phyloP scores from a whole-genome alignment of 352 stramenopile genomes.

The Phytophthora ramorum region DNA sequence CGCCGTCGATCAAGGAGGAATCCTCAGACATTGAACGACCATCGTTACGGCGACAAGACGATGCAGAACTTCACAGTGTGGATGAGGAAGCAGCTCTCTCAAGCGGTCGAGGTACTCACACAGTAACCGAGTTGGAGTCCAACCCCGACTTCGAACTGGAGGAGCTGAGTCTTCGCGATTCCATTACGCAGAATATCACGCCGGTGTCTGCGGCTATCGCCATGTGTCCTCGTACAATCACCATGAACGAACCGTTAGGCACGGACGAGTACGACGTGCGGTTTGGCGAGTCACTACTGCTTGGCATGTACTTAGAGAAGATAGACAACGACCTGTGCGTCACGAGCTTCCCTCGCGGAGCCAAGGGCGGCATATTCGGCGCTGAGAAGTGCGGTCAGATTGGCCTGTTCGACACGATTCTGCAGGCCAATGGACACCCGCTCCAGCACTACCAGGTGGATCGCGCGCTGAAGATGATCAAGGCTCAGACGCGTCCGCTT shows the following conservation, averaged over 20 bases:
- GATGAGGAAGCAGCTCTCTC: slow-evolving; percentile 39
- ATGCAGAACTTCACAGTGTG: slow-evolving; percentile 40
- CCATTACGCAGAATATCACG: slow-evolving; percentile 76
- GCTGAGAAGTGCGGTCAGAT: slow-evolving; percentile 83
- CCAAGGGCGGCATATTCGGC: slow-evolving; percentile 73
- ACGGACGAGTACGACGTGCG: slow-evolving; percentile 81
- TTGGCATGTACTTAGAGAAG: slow-evolving; percentile 86
- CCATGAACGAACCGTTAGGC: slow-evolving; percentile 65
- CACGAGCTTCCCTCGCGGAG: slow-evolving; percentile 74
- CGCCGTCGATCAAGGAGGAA: slow-evolving; percentile 66
- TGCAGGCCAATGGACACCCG: slow-evolving; percentile 84
- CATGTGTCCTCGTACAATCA: slow-evolving; percentile 78
- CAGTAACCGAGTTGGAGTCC: slow-evolving; percentile 55
- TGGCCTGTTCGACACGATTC: slow-evolving; percentile 67
- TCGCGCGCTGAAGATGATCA: slow-evolving; percentile 87
- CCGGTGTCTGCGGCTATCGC: slow-evolving; percentile 81
- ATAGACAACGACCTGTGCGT: slow-evolving; percentile 78
- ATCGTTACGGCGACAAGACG: slow-evolving; percentile 41
- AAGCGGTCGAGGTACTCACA: slow-evolving; percentile 15
- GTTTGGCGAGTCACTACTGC: slow-evolving; percentile 74
- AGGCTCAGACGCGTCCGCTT: slow-evolving; percentile 76
- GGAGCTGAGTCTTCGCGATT: slow-evolving; percentile 53
- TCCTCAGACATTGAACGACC: slow-evolving; percentile 45
- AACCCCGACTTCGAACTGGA: slow-evolving; percentile 63
- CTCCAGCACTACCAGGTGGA: slow-evolving; percentile 87